A percentile compares a stretch with the other conserved stretches of the same genome.
These are phyloP conservation scores for Ensete ventricosum DNA, from an alignment of 176 grass and related monocot species.

Conservation along the genomic window DNA sequence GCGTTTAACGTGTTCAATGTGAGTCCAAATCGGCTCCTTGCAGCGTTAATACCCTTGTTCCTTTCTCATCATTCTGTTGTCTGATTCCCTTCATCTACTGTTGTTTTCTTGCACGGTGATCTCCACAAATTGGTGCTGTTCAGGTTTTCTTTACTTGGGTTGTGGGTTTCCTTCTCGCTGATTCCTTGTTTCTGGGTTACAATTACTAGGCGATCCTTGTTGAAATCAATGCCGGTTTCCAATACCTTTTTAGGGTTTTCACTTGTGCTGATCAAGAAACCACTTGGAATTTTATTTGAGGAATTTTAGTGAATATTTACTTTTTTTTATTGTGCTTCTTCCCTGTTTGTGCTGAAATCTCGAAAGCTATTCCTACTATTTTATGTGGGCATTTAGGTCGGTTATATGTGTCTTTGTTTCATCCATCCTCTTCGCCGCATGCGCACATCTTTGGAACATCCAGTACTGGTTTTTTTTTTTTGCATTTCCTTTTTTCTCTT, in stretches of 20 bases:
- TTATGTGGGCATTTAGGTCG: neutral
- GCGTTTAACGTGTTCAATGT: constrained; percentile 70
- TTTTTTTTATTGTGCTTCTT: neutral
- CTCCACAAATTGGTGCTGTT: neutral
- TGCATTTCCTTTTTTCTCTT: neutral
- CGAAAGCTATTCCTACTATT: no score
- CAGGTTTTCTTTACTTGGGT: neutral
- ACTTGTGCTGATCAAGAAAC: neutral
- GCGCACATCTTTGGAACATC: neutral
- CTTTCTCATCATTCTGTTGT: no score
- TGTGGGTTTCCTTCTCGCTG: neutral
- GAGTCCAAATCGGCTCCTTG: constrained; percentile 29
- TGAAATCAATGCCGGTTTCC: neutral
- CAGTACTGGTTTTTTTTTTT: neutral
- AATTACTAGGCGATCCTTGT: neutral
- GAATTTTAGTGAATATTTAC: neutral
- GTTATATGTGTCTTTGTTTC: neutral
- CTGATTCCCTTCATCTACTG: neutral
- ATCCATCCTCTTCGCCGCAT: neutral
- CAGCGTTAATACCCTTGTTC: neutral
- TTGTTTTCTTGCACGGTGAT: neutral
- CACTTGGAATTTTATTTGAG: neutral
- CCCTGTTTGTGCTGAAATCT: no score
- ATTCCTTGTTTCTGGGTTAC: neutral
- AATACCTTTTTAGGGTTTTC: neutral